Base-by-base conservation (phyloP, 2,329 filamentous ascomycete genomes). In the Microsporum ferrugineum region DNA sequence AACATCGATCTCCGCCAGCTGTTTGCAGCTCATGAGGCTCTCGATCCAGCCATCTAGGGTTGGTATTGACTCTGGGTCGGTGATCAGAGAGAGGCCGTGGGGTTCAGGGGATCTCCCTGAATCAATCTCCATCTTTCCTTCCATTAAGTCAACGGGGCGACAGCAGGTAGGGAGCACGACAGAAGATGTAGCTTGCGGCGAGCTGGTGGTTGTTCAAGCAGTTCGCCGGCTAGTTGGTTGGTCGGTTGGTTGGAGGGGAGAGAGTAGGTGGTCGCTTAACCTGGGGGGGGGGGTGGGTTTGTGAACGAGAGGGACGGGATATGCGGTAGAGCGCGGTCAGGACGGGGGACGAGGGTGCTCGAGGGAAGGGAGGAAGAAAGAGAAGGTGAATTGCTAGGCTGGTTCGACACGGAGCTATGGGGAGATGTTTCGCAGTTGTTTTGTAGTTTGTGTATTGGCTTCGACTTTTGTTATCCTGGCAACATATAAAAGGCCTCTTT, bases 11-110 rank as follows among this genome's bases (percentile, higher is more conserved):
- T 99, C 94, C 64, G 89, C 85, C 76, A 99, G 82, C 82, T 97
- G 94, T 81, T 99, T 99, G 88, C 94, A 99, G 73, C 79, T 86
- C 92, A 99, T 97, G 78, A 99, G 82, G 79, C 84, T 91, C 82
- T 96, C 92, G 74, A 99, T 97, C 94, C 94, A 99, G 72, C 91
- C 91, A 75, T 99, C 94, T 65, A 99, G 82, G 63, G 90, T 96
- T 64, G 88, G 86, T 79, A 96, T 94, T 68, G 91, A 89, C 64
- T 91, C 86, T 61, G 92, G 88, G 79, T 97, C 94, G 71, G 85
- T 82, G 61, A 85, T 80, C 58, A 90, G 84, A 63, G 88, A 84
- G 69, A 96, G 77, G 72, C 88, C 88, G 73, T 89, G 83, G 66
- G 84, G 83, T 73, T 88, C 85, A 66, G 91, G 88, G 71, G 88